Evolutionary conservation across 2,329 filamentous ascomycete genomes (phyloP), one percentile per base, ranked within the genome.

Genomic region (Ascocoryne sarcoides): DNA sequence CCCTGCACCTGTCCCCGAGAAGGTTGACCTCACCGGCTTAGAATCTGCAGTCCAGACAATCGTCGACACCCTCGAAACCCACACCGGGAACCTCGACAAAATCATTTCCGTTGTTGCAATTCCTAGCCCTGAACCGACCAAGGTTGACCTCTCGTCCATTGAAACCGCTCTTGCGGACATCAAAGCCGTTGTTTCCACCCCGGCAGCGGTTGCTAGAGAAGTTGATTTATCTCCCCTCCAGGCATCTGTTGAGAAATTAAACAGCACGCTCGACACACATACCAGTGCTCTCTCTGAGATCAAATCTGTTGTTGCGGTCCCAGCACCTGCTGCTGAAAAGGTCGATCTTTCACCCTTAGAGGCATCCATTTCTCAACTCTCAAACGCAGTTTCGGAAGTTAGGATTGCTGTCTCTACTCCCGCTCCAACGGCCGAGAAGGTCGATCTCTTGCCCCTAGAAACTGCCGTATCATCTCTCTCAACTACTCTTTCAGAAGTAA

Each of bases 371-470:
- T 39, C 44, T 19, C 42, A 46, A 10, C 32, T 50, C 5, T 36
- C 31, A 9, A 32, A 34, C 10, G 43, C 43, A 18, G 44, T 53
- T 4, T 35, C 36, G n/a, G 48, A 52, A 17, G 48, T 54, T 15
- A 54, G 53, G 36, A 28, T 44, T 2, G 42, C 44, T 10, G 42
- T 45, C 16, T 32, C 34, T 17, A 19, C 37, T 2, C 45, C 44
- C 15, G 33, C 42, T 9, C 44, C 44, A 23, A 29, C 28, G n/a
- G 15, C 38, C 9, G 46, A 52, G 21, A 45, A 45, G 37, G 37
- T 45, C 10, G 49, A 55, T 34, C 18, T 53, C 2, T 47, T 47
- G 3, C 4, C 29, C 5, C 5, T 55, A 3, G 48, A 52, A 32
- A 21, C 39, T 1, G 42, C 43, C 1, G 30, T 54, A 2, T 39